Percentiles rank a stretch among this genome's conserved stretches.
Conservation (phyloP, 257 asterid species). For the Verbascum thapsus region DNA sequence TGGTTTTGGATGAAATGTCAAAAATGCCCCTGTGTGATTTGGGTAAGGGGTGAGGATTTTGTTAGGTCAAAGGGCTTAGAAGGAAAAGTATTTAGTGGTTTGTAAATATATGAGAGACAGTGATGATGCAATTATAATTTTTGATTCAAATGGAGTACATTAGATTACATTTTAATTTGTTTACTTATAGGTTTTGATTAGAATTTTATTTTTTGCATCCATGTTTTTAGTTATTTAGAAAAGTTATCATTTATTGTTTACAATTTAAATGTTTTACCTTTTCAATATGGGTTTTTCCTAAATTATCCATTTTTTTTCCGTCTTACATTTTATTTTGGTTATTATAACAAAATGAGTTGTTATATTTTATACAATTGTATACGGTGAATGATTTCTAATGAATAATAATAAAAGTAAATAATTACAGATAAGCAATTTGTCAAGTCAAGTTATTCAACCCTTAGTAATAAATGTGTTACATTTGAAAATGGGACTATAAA, state of each 20-base stretch:
- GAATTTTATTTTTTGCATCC: background rate
- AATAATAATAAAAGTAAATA: background rate
- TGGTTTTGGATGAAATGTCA: constrained; percentile 20
- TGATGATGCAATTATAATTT: constrained; percentile 38
- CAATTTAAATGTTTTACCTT: no score
- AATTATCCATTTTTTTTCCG: no score
- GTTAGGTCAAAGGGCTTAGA: constrained; percentile 35
- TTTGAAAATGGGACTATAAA: constrained; percentile 3
- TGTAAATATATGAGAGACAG: no score
- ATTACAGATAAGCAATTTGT: background rate
- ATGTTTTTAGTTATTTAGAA: background rate
- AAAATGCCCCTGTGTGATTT: constrained; percentile 4
- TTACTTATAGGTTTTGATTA: background rate
- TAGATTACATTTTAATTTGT: constrained; percentile 14
- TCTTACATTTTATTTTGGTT: no score
- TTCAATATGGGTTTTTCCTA: no score
- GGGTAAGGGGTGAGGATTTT: constrained; percentile 5
- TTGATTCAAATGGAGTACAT: no score
- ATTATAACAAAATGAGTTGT: no score
- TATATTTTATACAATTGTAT: background rate
- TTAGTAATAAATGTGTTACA: background rate
- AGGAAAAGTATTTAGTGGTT: constrained; percentile 32
- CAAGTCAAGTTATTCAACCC: background rate
- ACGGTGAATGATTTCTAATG: no score
- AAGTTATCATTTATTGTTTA: no score